Conservation (phyloP, 2,329 filamentous ascomycete genomes). For the Tolypocladium amazonense region DNA sequence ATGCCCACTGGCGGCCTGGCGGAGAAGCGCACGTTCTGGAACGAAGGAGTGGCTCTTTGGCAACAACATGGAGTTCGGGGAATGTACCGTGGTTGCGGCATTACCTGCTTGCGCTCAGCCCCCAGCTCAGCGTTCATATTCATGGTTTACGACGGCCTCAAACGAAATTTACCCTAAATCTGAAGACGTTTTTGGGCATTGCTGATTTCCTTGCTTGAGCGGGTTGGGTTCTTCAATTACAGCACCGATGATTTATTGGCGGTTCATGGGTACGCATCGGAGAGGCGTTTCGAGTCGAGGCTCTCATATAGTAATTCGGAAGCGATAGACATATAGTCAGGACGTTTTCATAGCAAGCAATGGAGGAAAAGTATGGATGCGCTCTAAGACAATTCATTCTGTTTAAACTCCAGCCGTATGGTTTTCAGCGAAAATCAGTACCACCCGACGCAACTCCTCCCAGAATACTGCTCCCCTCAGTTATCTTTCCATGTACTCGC, state of each 20-base stretch:
- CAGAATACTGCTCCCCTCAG: neutral
- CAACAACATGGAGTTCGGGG: conserved; percentile 70
- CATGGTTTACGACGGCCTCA: conserved; percentile 83
- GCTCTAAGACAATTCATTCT: neutral
- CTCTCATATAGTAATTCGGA: neutral
- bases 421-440: too few relatives aligned
- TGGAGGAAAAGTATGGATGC: neutral
- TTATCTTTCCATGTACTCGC: neutral
- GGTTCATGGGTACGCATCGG: neutral
- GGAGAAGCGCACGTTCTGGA: conserved; percentile 56
- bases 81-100: conserved; percentile 88
- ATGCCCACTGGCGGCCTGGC: conserved; percentile 51
- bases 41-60: conserved; percentile 68
- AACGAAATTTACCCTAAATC: conserved; percentile 51
- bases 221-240: conserved; percentile 1
- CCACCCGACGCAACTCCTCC: too few relatives aligned
- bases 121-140: conserved; percentile 99
- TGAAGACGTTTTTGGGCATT: neutral
- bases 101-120: conserved; percentile 77
- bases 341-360: neutral
- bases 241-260: neutral
- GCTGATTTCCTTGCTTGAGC: neutral
- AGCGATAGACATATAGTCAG: neutral
- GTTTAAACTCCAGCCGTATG: neutral
- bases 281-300: neutral